Conservation (phyloP, 192 early-diverging fungal genomes). For the Diversispora epigaea region DNA sequence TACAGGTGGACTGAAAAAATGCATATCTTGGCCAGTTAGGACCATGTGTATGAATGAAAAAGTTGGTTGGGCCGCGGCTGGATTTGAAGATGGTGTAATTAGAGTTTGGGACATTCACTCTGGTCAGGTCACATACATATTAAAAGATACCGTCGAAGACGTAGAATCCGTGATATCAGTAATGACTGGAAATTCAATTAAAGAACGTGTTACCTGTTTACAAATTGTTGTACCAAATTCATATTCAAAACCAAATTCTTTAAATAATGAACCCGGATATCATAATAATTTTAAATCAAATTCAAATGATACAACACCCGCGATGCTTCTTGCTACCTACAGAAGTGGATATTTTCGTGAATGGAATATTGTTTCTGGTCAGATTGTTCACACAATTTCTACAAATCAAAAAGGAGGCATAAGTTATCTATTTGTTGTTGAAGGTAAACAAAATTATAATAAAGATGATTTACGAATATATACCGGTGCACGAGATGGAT, state of each 20-base stretch:
- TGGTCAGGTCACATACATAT: conserved; percentile 21
- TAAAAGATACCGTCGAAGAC: conserved; percentile 32
- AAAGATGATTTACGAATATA: not conserved
- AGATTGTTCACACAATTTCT: conserved; percentile 12
- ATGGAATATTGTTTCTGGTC: conserved; percentile 26
- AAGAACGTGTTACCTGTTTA: conserved; percentile 28
- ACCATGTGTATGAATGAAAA: conserved; percentile 25
- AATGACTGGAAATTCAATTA: not conserved
- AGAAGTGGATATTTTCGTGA: conserved; percentile 30
- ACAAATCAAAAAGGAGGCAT: conserved; percentile 31
- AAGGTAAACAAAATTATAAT: not conserved
- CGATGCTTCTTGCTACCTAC: conserved; percentile 15
- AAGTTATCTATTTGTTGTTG: conserved; percentile 13
- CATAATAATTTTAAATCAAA: not conserved
- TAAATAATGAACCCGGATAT: not conserved
- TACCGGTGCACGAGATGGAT: conserved; percentile 30
- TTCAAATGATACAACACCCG: not conserved
- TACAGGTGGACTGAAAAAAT: conserved; percentile 24
- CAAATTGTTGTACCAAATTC: conserved; percentile 4
- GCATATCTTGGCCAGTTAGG: conserved; percentile 32
- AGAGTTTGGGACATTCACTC: conserved; percentile 31
- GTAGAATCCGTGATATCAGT: conserved; percentile 15
- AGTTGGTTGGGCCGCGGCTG: conserved; percentile 21
- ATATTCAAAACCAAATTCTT: not conserved
- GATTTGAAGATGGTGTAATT: conserved; percentile 33